Base-by-base conservation (phyloP, 441 rosid genomes). In the Eruca vesicaria region DNA sequence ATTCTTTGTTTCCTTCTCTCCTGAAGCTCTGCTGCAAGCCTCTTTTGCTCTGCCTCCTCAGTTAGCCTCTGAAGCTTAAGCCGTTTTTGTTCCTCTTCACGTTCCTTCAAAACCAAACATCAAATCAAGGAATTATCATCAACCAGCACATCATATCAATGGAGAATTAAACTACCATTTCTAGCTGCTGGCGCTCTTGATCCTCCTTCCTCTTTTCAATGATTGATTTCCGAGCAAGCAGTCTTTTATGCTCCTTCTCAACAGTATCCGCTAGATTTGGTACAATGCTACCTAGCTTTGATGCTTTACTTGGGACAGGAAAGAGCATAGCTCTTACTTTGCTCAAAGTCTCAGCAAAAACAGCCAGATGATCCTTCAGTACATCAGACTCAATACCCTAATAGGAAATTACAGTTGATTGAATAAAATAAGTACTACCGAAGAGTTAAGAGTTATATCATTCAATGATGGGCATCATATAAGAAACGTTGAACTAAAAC, bases 31-130 rank as follows among this genome's bases (percentile, higher is more conserved):
- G 96, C 81, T 0, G 94, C 95, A 71, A 88, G 97, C 78, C 98
- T 84, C 85, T 90, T 94, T 79, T 94, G 93, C 79, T 96, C 99
- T 6, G 92, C 97, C 83, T 96, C 98, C 75, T 94, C 98, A 11
- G 92, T 88, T 78, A 87, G 86, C 91, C 89, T 92, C 80, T 85
- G 98, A 57, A 79, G 81, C 77, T 84, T 93, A 68, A 86, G 87
- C 87, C 96, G 84, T 82, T 84, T 92, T 52, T 92, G 81, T 77
- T 90, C 98, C 78, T 92, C 98, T 62, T 96, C 98, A 23, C 94
- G 94, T 81, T 96, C 99, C 43, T 14, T 78, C 11, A 19, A 15
- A 75, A 75, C 21, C n/a, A n/a, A n/a, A n/a, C n/a, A n/a, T n/a
- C n/a, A n/a, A n/a, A n/a, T n/a, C 20, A 52, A 70, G 43, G 20